phyloP scores from a whole-genome alignment of 805 yeast species.

The Myxozyma kluyveri region DNA sequence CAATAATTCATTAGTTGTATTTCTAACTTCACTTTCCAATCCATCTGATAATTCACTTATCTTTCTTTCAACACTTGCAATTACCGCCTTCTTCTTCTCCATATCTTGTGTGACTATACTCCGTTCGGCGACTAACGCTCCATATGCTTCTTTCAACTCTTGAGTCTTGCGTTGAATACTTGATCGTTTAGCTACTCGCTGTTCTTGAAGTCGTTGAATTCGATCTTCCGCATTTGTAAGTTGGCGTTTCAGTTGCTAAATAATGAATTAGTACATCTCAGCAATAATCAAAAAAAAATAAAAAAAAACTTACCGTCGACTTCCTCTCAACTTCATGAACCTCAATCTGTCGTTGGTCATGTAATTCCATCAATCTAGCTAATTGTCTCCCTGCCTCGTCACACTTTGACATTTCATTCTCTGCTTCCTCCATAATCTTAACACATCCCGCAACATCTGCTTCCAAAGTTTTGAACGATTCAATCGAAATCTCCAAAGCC shows the following conservation, averaged over 20 bases:
- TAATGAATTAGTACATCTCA: conserved; percentile 2
- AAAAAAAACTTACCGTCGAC: conserved; percentile 12
- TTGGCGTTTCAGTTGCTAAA: conserved; percentile 51
- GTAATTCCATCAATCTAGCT: conserved; percentile 43
- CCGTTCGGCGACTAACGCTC: conserved; percentile 49
- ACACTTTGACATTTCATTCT: conserved; percentile 47
- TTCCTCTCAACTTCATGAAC: conserved; percentile 46
- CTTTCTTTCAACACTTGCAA: conserved; percentile 46
- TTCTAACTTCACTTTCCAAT: conserved; percentile 53
- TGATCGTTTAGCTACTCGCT: conserved; percentile 47
- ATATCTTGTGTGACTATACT: conserved; percentile 50
- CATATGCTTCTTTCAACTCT: conserved; percentile 47
- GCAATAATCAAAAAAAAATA: not conserved
- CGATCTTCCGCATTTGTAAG: conserved; percentile 50
- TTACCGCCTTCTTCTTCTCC: conserved; percentile 48
- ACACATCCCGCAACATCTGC: conserved; percentile 47
- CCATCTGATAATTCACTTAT: conserved; percentile 42
- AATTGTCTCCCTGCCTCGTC: conserved; percentile 44
- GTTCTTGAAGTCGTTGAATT: conserved; percentile 44
- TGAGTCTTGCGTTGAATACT: conserved; percentile 45
- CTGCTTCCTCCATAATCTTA: conserved; percentile 50
- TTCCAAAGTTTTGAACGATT: conserved; percentile 55
- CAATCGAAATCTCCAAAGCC: conserved; percentile 54
- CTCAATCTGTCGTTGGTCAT: conserved; percentile 42
- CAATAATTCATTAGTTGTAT: conserved; percentile 53